Evolutionary conservation across 768 basidiomycete genomes (phyloP).

Genomic region (Stropharia rugosoannulata): DNA sequence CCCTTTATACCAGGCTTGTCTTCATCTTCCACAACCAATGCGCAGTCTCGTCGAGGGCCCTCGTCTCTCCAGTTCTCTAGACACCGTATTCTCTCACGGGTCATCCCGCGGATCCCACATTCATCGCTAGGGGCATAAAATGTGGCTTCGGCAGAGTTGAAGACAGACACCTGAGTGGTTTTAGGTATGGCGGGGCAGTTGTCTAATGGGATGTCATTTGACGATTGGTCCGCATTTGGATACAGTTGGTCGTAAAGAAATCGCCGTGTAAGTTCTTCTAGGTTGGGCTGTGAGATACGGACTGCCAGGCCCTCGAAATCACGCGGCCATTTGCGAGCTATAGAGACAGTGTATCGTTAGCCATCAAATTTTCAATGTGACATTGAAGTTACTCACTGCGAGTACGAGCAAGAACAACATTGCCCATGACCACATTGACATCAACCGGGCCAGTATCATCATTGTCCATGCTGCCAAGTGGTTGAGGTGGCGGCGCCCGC

Average conservation of each 20-base stretch:
- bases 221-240: neutral
- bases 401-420: conserved; percentile 3
- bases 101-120: conserved; percentile 27
- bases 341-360: neutral
- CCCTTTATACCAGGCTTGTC: too few species aligned
- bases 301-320: neutral
- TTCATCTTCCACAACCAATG: too few species aligned
- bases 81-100: conserved; percentile 26
- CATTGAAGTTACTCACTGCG: neutral
- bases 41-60: too few species aligned
- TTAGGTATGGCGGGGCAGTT: conserved; percentile 6
- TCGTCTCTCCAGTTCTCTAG: conserved; percentile 25
- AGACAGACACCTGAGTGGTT: conserved; percentile 18
- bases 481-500: neutral
- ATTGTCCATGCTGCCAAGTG: conserved; percentile 5
- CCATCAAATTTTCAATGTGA: neutral
- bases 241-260: conserved; percentile 8
- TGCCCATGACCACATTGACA: neutral
- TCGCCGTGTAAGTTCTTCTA: neutral
- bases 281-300: neutral
- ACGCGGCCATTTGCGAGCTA: neutral
- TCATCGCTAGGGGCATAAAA: conserved; percentile 36
- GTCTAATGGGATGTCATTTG: neutral
- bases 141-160: conserved; percentile 25
- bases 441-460: conserved; percentile 4